A percentile compares a stretch with the other conserved stretches of the same genome.
Conservation (phyloP, 169 alveolate species). For the Miamiensis avidus region DNA sequence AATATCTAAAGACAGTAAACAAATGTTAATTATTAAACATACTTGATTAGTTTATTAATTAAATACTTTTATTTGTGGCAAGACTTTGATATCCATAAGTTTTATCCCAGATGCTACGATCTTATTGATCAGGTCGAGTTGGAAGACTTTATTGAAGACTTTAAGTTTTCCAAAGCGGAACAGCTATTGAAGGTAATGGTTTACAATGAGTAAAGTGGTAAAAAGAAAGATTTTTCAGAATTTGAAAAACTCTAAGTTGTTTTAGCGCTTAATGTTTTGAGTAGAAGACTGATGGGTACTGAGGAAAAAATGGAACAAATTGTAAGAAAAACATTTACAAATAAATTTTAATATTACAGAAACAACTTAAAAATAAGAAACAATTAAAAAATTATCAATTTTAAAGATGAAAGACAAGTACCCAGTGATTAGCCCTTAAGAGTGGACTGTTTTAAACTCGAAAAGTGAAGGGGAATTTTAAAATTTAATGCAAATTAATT, state of each 20-base stretch:
- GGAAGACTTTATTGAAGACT: conserved; percentile 82
- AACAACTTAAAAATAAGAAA: no score
- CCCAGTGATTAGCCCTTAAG: no score
- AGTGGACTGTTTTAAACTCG: conserved; percentile 19
- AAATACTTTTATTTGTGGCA: no score
- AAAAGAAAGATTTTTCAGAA: conserved; percentile 27
- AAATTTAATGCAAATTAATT: no score
- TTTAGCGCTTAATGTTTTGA: no score
- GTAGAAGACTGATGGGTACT: no score
- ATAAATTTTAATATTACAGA: no score
- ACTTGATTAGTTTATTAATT: not conserved
- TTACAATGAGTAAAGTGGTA: conserved; percentile 8
- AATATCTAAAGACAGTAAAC: not conserved
- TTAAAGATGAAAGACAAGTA: no score
- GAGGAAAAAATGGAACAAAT: no score
- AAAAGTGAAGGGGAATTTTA: no score
- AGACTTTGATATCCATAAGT: conserved; percentile 71
- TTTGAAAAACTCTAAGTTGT: conserved; percentile 35
- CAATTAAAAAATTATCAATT: no score
- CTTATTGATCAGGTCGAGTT: conserved; percentile 67
- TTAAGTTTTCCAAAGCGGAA: conserved; percentile 60
- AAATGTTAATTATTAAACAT: not conserved
- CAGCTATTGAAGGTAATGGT: conserved; percentile 43
- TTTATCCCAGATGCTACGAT: conserved; percentile 86
- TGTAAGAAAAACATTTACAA: no score